Percentiles rank a stretch among this genome's conserved stretches.
Conservation (phyloP, 1,284 basidiomycete genomes). For the Ustilago tritici region DNA sequence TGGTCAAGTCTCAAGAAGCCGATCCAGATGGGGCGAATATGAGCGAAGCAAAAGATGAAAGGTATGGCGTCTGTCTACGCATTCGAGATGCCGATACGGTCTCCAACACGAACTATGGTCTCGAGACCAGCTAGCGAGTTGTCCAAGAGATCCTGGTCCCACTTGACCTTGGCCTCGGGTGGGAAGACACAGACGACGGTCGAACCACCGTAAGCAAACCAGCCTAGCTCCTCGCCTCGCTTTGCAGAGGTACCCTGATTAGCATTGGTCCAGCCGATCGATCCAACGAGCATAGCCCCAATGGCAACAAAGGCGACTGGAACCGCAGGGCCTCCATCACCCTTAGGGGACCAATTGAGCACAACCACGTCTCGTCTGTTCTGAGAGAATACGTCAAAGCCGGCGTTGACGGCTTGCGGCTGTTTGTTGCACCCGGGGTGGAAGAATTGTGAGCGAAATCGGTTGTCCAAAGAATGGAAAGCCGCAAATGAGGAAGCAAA, state of each 20-base stretch:
- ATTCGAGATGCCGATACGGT: conserved; percentile 54
- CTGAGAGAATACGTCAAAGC: conserved; percentile 64
- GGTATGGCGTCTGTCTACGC: conserved; percentile 3
- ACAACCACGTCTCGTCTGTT: conserved; percentile 56
- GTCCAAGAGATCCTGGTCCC: conserved; percentile 90
- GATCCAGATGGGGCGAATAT: too few relatives aligned
- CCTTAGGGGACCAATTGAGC: conserved; percentile 52
- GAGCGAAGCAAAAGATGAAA: not conserved
- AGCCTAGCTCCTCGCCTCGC: conserved; percentile 86
- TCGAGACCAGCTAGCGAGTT: conserved; percentile 77
- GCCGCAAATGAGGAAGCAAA: not conserved
- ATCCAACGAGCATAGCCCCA: conserved; percentile 74
- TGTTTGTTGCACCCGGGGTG: conserved; percentile 8
- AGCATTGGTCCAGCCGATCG: conserved; percentile 81
- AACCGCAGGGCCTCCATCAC: conserved; percentile 11
- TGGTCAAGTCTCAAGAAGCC: too few relatives aligned
- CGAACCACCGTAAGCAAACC: conserved; percentile 71
- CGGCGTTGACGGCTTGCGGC: conserved; percentile 61
- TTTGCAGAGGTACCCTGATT: conserved; percentile 81
- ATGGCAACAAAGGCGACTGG: conserved; percentile 61
- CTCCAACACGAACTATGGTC: conserved; percentile 78
- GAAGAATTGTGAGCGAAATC: not conserved
- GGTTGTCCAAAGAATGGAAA: not conserved
- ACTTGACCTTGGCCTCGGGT: conserved; percentile 74
- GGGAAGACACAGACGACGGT: conserved; percentile 56